These are phyloP conservation scores for Rasamsonia emersonii DNA, from an alignment of 2,329 filamentous ascomycete genomes.

Conservation along the genomic window DNA sequence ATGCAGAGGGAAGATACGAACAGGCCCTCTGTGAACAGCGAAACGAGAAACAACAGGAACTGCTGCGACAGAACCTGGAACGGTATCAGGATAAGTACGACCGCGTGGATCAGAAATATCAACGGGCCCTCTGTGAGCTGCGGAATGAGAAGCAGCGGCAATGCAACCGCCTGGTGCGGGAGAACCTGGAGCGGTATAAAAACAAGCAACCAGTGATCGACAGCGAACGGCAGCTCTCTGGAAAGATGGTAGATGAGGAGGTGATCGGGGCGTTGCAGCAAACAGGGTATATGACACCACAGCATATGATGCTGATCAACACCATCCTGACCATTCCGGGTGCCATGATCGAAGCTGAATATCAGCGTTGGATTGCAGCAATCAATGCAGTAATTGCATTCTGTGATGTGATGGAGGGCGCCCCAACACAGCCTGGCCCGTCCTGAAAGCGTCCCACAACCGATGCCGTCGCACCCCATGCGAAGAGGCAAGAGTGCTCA, in stretches of 20 bases:
- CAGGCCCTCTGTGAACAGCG: constrained; percentile 9
- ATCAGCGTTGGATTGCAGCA: constrained; percentile 15
- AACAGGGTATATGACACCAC: constrained; percentile 13
- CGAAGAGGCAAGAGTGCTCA: not conserved
- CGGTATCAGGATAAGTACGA: constrained; percentile 6
- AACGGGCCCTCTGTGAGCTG: constrained; percentile 10
- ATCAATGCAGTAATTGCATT: constrained; percentile 20
- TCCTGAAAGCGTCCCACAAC: not conserved
- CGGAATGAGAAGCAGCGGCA: constrained; percentile 14
- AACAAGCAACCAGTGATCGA: constrained; percentile 16
- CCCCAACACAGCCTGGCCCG: not conserved
- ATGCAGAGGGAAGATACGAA: constrained; percentile 10
- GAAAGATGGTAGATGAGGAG: constrained; percentile 9
- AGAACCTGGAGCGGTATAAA: constrained; percentile 13
- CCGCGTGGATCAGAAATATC: constrained; percentile 11
- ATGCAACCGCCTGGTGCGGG: constrained; percentile 13
- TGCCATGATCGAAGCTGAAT: constrained; percentile 16
- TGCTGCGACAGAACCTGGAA: constrained; percentile 10
- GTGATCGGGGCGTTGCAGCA: constrained; percentile 10
- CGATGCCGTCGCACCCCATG: not conserved
- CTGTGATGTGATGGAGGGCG: constrained; percentile 18
- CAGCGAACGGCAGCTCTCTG: constrained; percentile 12
- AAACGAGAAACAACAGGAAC: constrained; percentile 15
- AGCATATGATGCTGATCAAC: constrained; percentile 17
- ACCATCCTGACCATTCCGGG: constrained; percentile 16